These are phyloP conservation scores for Xylaria scruposa DNA, from an alignment of 495 filamentous ascomycete species.

Conservation along the genomic window DNA sequence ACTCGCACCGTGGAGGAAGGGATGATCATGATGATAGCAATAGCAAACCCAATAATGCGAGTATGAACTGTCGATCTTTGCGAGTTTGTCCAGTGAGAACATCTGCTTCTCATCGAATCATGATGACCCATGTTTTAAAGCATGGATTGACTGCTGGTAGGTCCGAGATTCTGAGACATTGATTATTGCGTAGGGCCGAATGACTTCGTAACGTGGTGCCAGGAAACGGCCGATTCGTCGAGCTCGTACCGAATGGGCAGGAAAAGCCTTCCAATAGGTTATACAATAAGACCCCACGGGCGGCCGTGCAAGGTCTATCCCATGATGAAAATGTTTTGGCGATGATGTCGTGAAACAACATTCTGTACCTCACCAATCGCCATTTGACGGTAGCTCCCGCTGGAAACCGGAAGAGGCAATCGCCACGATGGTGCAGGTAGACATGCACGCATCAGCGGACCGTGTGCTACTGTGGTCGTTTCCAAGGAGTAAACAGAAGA, in stretches of 20 bases:
- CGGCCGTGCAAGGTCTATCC: neutral
- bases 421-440: conserved; percentile 1
- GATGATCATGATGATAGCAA: neutral
- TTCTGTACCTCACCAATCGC: neutral
- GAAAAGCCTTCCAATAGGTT: neutral
- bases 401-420: conserved; percentile 17
- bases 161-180: conserved; percentile 21
- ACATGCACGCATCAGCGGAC: conserved; percentile 16
- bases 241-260: neutral
- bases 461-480: neutral
- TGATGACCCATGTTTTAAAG: neutral
- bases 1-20: neutral
- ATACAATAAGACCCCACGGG: neutral
- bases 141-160: neutral
- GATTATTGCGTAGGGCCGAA: conserved; percentile 23
- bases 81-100: neutral
- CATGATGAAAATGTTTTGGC: conserved; percentile 8
- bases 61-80: neutral
- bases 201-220: conserved; percentile 12
- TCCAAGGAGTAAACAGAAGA: neutral
- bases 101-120: conserved; percentile 1
- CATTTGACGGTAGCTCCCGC: conserved; percentile 16
- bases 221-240: conserved; percentile 9
- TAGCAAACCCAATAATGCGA: neutral
- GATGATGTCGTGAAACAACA: conserved; percentile 15